Evolutionary conservation across 2,329 filamentous ascomycete genomes (phyloP), one percentile per base, ranked within the genome.

Genomic region (Nemania serpens): DNA sequence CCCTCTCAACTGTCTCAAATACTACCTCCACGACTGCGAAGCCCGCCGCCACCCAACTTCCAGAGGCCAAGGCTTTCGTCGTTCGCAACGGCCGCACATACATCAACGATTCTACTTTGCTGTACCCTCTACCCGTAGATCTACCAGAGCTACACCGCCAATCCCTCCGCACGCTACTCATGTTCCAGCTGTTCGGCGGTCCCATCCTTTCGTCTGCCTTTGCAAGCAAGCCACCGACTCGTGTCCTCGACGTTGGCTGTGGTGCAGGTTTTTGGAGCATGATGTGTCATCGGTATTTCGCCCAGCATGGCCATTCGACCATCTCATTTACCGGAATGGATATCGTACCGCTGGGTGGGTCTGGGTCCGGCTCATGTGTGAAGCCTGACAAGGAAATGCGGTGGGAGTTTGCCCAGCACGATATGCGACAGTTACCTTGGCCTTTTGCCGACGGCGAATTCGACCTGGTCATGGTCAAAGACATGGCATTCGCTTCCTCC

Each of bases 221-320:
- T 55, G 78, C 82, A 45, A 82, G 85, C 64, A 85, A 86, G 48
- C 88, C 91, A 18, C 93, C 93, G 0, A 83, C 83, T 69, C 88
- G 87, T 66, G 89, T 98, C 29, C 82, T 98, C 22, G 94, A 98
- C 72, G 77, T 97, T 36, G 93, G 88, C 33, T 98, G 94, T 75
- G 93, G 93, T 17, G 90, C 90, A 18, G 94, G 87, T 22, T 91
- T 96, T 73, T 97, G 93, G 93, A 93, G 91, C 68, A 89, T 91
- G 76, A 88, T 92, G 80, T 96, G 91, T 74, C 90, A 96, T 74
- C 86, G 91, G 37, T 90, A 91, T 75, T 91, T 93, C 72, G 82
- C 84, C 58, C 82, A 85, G 50, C 81, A 84, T 57, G 91, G 91
- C 13, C 83, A 90, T 71, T 77, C 82, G 4, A 82, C 87, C 62